These are phyloP conservation scores for Oldenlandia corymbosa DNA, from an alignment of 257 asterid genomes.

Conservation along the genomic window DNA sequence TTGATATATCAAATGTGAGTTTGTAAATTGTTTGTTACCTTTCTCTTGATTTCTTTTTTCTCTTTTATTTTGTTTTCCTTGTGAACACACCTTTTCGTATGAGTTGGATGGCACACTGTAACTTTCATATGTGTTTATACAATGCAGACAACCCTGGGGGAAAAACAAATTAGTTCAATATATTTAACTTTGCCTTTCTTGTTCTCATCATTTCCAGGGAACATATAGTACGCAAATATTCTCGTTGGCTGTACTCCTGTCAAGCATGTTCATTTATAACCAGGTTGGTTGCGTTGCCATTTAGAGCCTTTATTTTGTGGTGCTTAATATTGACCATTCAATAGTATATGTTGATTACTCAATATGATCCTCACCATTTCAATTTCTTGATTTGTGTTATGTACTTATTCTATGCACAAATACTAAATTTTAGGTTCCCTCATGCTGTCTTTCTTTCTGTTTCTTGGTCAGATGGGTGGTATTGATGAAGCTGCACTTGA, in stretches of 20 bases:
- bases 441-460: background rate
- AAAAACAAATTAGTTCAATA: background rate
- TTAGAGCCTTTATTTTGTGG: background rate
- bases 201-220: conserved; percentile 57
- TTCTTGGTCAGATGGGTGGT: conserved; percentile 84
- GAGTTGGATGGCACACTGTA: background rate
- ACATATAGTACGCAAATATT: conserved; percentile 95
- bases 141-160: background rate
- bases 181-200: conserved; percentile 8
- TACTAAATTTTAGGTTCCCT: background rate
- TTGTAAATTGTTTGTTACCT: background rate
- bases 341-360: too few species aligned
- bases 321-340: background rate
- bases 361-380: background rate
- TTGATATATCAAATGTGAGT: background rate
- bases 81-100: background rate
- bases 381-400: background rate
- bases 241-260: conserved; percentile 90
- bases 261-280: conserved; percentile 95
- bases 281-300: conserved; percentile 50
- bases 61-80: conserved; percentile 1
- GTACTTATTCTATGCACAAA: background rate
- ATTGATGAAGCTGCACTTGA: conserved; percentile 99
- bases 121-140: background rate
- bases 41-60: background rate